Conservation (phyloP, 192 early-diverging fungal species). For the Coemansia sp. region DNA sequence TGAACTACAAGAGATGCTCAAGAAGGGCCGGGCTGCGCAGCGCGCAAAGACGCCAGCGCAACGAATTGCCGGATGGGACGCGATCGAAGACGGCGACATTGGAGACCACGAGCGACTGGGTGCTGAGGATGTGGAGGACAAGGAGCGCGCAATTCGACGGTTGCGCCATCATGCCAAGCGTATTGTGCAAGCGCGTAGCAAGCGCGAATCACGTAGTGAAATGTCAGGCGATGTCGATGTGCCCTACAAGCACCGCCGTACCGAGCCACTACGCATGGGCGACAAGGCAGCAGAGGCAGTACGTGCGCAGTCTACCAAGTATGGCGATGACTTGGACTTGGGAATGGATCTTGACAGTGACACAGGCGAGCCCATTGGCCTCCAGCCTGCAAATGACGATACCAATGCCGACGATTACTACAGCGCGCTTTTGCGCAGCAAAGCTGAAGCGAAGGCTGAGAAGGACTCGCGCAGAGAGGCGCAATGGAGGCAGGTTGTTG, state of each 20-base stretch:
- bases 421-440: conserved; percentile 53
- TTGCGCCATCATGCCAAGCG: conserved; percentile 51
- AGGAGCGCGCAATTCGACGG: conserved; percentile 57
- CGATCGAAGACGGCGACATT: conserved; percentile 61
- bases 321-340: conserved; percentile 62
- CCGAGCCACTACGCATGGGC: conserved; percentile 32
- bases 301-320: conserved; percentile 15
- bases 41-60: conserved; percentile 9
- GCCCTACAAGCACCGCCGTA: conserved; percentile 67
- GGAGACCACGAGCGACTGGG: conserved; percentile 74
- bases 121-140: conserved; percentile 79
- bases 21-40: conserved; percentile 15
- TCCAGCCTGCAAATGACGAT: conserved; percentile 14
- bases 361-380: conserved; percentile 34
- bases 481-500: conserved; percentile 39
- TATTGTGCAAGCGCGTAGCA: conserved; percentile 36
- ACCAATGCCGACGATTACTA: conserved; percentile 60
- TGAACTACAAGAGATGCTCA: conserved; percentile 44
- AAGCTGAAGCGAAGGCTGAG: conserved; percentile 47
- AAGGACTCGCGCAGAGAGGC: conserved; percentile 55
- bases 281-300: conserved; percentile 16
- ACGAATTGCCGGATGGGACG: conserved; percentile 27
- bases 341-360: conserved; percentile 31
- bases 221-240: conserved; percentile 79
- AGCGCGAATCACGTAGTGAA: conserved; percentile 42